phyloP scores from a whole-genome alignment of 305 asterid genomes.

The Rubia occidens region DNA sequence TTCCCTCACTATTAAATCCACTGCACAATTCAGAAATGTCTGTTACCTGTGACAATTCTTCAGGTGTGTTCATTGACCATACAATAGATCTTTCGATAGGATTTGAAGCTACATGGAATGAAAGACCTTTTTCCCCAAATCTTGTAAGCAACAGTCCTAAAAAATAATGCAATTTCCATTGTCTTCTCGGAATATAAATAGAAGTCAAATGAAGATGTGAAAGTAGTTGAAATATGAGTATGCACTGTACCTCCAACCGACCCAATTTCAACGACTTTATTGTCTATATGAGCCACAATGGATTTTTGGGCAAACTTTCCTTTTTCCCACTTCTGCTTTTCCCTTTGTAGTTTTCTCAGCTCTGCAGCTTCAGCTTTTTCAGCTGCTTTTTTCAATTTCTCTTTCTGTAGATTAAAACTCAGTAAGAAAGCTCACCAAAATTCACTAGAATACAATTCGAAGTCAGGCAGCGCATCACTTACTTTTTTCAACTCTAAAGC shows the following conservation, averaged over 20 bases:
- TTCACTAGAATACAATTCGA: neutral
- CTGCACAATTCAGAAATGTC: neutral
- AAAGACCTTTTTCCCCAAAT: conserved; percentile 69
- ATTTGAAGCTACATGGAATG: conserved; percentile 66
- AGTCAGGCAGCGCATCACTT: neutral
- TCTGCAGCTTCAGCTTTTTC: conserved; percentile 79
- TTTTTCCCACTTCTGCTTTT: conserved; percentile 82
- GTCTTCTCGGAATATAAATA: conserved; percentile 18
- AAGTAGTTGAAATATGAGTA: conserved; percentile 13
- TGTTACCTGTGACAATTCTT: conserved; percentile 45
- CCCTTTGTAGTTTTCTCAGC: conserved; percentile 56
- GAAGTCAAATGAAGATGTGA: conserved; percentile 5
- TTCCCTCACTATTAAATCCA: neutral
- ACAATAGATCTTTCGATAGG: conserved; percentile 64
- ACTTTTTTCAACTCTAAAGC: conserved; percentile 64
- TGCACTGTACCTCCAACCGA: conserved; percentile 60
- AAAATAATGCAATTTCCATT: conserved; percentile 24
- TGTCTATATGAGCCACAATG: conserved; percentile 81
- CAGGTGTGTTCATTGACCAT: conserved; percentile 74
- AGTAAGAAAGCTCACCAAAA: conserved; percentile 17
- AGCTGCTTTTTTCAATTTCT: conserved; percentile 71
- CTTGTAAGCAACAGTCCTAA: conserved; percentile 80
- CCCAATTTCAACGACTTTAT: conserved; percentile 65
- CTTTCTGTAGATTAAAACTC: conserved; percentile 44
- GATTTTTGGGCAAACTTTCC: conserved; percentile 78